phyloP scores from a whole-genome alignment of 2,329 filamentous ascomycete species.

The Bipolaris bicolor region DNA sequence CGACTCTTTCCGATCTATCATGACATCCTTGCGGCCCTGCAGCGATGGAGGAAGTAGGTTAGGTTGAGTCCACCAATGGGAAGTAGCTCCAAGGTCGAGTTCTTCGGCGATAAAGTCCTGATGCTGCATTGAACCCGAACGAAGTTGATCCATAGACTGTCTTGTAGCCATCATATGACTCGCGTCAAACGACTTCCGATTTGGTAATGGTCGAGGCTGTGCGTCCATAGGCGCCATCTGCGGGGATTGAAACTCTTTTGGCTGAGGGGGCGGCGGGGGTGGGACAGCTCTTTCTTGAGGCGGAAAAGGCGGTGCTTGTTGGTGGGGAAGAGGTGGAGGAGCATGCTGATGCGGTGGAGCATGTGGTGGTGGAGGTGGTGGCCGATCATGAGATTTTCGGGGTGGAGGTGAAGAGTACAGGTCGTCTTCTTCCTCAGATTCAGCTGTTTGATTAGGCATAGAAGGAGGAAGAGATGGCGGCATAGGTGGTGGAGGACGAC shows the following conservation, averaged over 20 bases:
- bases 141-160: constrained; percentile 74
- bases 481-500: constrained; percentile 38
- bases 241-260: constrained; percentile 34
- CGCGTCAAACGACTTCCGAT: constrained; percentile 70
- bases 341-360: constrained; percentile 42
- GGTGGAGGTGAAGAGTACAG: constrained; percentile 45
- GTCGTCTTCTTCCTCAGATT: constrained; percentile 47
- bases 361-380: constrained; percentile 47
- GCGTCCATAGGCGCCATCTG: constrained; percentile 50
- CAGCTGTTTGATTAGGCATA: constrained; percentile 34
- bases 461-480: constrained; percentile 44
- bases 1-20: constrained; percentile 81
- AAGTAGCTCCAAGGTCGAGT: constrained; percentile 75
- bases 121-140: constrained; percentile 65
- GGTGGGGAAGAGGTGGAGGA: constrained; percentile 47
- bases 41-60: constrained; percentile 81
- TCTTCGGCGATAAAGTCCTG: constrained; percentile 87
- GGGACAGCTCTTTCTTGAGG: constrained; percentile 51
- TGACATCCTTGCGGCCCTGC: constrained; percentile 81
- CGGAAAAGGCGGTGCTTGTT: constrained; percentile 47
- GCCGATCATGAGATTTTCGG: constrained; percentile 45
- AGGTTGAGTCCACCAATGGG: constrained; percentile 86
- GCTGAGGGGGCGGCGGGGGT: constrained; percentile 44
- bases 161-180: constrained; percentile 60
- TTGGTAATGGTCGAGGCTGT: constrained; percentile 52